phyloP scores from a whole-genome alignment of 2,329 filamentous ascomycete genomes.

The Cercospora brassicicola region DNA sequence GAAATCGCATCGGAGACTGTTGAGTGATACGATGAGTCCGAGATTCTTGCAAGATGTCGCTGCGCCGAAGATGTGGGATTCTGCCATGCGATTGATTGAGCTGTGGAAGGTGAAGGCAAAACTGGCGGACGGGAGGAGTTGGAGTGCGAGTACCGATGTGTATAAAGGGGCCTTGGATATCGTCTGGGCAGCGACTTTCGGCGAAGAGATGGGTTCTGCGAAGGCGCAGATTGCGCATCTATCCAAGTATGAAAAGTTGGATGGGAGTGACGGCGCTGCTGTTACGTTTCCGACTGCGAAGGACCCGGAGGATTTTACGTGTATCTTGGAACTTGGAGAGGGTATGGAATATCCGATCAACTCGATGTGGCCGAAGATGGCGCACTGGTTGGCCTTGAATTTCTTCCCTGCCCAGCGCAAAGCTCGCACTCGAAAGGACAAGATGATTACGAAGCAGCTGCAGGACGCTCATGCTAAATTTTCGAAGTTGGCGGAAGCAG shows the following conservation, averaged over 20 bases:
- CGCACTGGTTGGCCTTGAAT: conserved; percentile 30
- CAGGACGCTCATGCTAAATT: conserved; percentile 35
- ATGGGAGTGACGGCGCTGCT: conserved; percentile 9
- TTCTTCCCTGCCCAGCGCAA: conserved; percentile 12
- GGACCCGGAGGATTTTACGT: conserved; percentile 26
- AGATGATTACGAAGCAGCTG: conserved; percentile 40
- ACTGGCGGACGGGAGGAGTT: conserved; percentile 37
- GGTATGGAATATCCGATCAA: conserved; percentile 26
- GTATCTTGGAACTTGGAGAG: conserved; percentile 29
- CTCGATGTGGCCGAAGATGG: conserved; percentile 29
- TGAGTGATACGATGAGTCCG: conserved; percentile 35
- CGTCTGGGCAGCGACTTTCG: conserved; percentile 44
- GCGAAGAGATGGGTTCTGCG: conserved; percentile 39
- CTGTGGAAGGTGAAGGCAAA: conserved; percentile 38
- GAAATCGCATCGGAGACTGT: conserved; percentile 32
- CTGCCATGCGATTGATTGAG: conserved; percentile 29
- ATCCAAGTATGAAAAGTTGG: conserved; percentile 7
- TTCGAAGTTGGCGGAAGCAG: conserved; percentile 30
- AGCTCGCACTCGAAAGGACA: conserved; percentile 31
- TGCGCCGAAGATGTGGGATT: conserved; percentile 34
- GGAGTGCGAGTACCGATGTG: conserved; percentile 41
- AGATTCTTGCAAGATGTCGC: conserved; percentile 35
- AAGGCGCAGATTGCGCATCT: conserved; percentile 17
- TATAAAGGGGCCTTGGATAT: conserved; percentile 42
- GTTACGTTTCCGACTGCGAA: conserved; percentile 25